phyloP scores from a whole-genome alignment of 306 rosid genomes.

The Acmispon strigosus region DNA sequence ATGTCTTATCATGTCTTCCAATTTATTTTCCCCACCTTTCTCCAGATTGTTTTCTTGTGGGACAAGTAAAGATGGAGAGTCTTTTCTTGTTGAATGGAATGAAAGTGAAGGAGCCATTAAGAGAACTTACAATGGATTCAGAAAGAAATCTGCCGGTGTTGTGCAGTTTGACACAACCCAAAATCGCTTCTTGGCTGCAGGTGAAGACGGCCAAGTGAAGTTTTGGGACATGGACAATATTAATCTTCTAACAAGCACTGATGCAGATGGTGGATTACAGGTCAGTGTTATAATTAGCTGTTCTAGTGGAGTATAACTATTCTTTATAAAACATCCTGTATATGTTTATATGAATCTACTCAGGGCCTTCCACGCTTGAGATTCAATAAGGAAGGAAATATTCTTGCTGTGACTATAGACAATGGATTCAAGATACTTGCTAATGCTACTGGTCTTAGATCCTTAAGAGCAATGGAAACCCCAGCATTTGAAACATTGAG shows the following conservation, averaged over 20 bases:
- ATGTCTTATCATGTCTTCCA: neutral
- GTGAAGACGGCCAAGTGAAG: slow-evolving; percentile 82
- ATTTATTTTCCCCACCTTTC: neutral
- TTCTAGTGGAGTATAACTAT: neutral
- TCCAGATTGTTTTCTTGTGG: slow-evolving; percentile 87
- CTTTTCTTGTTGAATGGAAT: slow-evolving; percentile 83
- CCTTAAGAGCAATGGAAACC: slow-evolving; percentile 52
- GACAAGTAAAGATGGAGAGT: slow-evolving; percentile 86
- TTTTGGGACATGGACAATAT: slow-evolving; percentile 83
- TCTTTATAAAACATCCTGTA: neutral
- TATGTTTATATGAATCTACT: slow-evolving; percentile 24
- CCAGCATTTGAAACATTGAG: slow-evolving; percentile 66
- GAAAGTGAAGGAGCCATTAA: slow-evolving; percentile 80
- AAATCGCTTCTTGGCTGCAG: slow-evolving; percentile 81
- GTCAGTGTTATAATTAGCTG: slow-evolving; percentile 27
- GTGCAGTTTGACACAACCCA: slow-evolving; percentile 86
- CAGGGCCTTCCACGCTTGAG: slow-evolving; percentile 77
- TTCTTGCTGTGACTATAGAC: slow-evolving; percentile 72
- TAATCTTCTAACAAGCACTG: slow-evolving; percentile 41
- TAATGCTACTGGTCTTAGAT: slow-evolving; percentile 57
- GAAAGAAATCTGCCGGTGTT: slow-evolving; percentile 67
- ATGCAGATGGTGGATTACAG: slow-evolving; percentile 81
- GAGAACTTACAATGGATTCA: slow-evolving; percentile 65
- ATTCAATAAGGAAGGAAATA: slow-evolving; percentile 85
- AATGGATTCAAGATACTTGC: slow-evolving; percentile 78